Evolutionary conservation across 257 asterid genomes (phyloP).

Genomic region (Solanum lignicaule): DNA sequence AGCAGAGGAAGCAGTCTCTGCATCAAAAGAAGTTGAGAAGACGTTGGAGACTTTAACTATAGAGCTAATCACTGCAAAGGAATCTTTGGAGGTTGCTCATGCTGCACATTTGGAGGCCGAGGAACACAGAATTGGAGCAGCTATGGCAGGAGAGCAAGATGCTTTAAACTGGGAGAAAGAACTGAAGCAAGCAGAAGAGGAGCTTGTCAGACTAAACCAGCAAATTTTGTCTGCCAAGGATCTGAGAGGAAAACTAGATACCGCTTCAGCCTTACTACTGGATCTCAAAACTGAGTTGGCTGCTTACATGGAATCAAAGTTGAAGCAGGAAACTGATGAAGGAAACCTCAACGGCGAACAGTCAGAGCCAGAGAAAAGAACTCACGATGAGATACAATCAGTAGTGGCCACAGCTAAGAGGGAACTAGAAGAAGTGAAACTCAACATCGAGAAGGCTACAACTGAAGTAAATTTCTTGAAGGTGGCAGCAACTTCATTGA

Average conservation of each 20-base stretch:
- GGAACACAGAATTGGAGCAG: constrained; percentile 74
- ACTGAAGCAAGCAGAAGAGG: constrained; percentile 56
- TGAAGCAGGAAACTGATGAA: constrained; percentile 21
- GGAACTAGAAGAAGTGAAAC: constrained; percentile 75
- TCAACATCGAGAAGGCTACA: constrained; percentile 49
- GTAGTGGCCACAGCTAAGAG: constrained; percentile 45
- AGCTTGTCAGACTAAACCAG: constrained; percentile 43
- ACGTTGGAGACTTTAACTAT: constrained; percentile 78
- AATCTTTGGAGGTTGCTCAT: constrained; percentile 78
- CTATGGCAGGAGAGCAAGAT: constrained; percentile 79
- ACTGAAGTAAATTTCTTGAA: constrained; percentile 49
- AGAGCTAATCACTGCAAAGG: constrained; percentile 71
- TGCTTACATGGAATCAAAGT: constrained; percentile 60
- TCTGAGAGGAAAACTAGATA: constrained; percentile 50
- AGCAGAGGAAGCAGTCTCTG: constrained; percentile 57
- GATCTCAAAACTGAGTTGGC: constrained; percentile 72
- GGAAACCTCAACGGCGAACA: constrained; percentile 17
- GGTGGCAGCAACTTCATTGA: constrained; percentile 61
- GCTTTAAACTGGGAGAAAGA: constrained; percentile 69
- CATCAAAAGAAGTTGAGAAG: constrained; percentile 65
- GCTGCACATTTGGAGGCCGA: constrained; percentile 87
- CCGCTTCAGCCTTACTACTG: constrained; percentile 43
- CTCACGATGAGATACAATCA: constrained; percentile 42
- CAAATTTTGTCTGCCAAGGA: constrained; percentile 44
- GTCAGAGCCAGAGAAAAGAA: constrained; percentile 31